Base-by-base conservation (phyloP, 1,139 yeast genomes). In the Candida freyschussii region DNA sequence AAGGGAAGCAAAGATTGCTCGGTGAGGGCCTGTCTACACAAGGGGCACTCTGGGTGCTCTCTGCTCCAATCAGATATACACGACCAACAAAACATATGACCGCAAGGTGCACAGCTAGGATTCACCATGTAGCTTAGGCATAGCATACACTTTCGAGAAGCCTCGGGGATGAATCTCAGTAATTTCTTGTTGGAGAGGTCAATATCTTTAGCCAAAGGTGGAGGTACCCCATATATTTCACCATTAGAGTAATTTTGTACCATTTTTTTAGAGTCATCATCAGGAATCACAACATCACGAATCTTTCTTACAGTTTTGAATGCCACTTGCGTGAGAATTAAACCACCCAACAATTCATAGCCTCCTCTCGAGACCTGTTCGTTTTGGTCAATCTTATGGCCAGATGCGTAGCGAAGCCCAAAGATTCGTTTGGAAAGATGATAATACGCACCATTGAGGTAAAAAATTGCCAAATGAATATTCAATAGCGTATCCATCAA, bases 81-180 rank as follows among this genome's bases (percentile, higher is more conserved):
- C 6, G 67, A 69, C 97, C 97, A 91, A 59, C 98, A 91, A 56
- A 84, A 89, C 13, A 85, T 42, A 56, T 91, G 98, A 0, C 98
- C 98, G 59, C 98, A 91, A 8, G 79, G 73, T 0, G 95, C 87
- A 37, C 87, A 76, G 1, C 95, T 67, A 2, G 98, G 97, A 42
- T 83, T 75, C 3, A 64, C 67, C 94, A 91, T 84, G 13, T 72
- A 66, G 6, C 84, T 78, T 21, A 89, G 65, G 54, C 98, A 91
- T 23, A 91, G 65, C 67, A 87, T 81, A 53, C 98, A 91, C 29
- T 70, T 67, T 32, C 97, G 65, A 1, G 94, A 77, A 21, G 63
- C 61, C 34, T 69, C 77, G 0, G 91, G 83, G 17, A 91, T 74
- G 52, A 76, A 89, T 3, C 86, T 80, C 37, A 89, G 62, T 13